Base-by-base conservation (phyloP, 2,329 filamentous ascomycete genomes). In the Dothistroma pini region DNA sequence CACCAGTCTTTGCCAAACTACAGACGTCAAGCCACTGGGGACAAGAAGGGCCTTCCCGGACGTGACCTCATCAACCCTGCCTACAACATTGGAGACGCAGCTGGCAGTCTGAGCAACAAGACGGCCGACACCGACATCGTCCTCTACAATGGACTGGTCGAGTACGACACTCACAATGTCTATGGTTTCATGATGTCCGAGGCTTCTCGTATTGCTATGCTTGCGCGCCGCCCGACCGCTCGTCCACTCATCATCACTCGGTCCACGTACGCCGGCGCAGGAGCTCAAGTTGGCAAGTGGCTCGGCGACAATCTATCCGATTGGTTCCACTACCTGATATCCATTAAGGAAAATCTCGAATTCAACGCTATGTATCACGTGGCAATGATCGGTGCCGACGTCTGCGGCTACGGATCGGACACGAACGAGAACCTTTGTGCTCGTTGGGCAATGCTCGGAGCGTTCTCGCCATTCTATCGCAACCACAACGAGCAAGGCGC, bases 91-190 rank as follows among this genome's bases (percentile, higher is more conserved):
- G 78, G 84, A 66, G 89, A 89, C 72, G 83, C 81, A 50, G 83
- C 83, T 1, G 79, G 78, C 19, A 66, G 71, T 21, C 60, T 82
- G 1, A 76, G 73, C 6, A 75, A 77, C 59, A 69, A 70, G 53
- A 81, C 89, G 0, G 83, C 90, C 57, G 80, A 85, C 64, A 89
- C 88, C 0, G 83, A 90, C 69, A 76, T 90, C 9, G 81, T 87
- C 9, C 88, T 91, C 72, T 80, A 85, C 48, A 86, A 89, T 60
- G 88, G 88, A 0, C 77, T 86, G 41, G 79, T 80, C 21, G 85
- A 89, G 73, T 91, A 90, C 70, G 90, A 93, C 67, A 89, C 86
- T 0, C 90, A 93, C 73, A 92, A 92, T 67, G 75, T 92, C 1
- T 91, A 90, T 72, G 90, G 90, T 0, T 83, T 84, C 69, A 81